Base-by-base conservation (phyloP, 805 yeast genomes). In the Kuraishia molischiana region DNA sequence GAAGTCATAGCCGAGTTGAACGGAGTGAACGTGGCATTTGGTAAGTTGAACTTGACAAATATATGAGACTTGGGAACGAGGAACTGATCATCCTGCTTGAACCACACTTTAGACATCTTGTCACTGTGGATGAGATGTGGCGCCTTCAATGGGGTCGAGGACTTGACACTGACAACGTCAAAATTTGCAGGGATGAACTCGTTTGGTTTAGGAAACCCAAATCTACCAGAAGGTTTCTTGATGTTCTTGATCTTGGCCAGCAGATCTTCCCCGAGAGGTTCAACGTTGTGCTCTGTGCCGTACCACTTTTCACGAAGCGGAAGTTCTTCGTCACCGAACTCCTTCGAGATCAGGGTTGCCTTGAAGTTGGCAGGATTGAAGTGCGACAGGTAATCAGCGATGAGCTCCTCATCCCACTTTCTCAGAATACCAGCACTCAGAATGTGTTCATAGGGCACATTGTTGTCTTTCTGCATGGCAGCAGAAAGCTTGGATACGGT, bases 51-150 rank as follows among this genome's bases (percentile, higher is more conserved):
- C 30, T 72, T 65, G 38, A 85, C 54, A 29, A 74, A 72, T 22
- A 87, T 73, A 35, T 74, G 66, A 1, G 92, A 92, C 60, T 89
- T 84, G 36, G 97, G 98, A 14, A 85, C 83, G 66, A 82, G 76
- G 53, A 90, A 84, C 36, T 79, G 76, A 47, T 90, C 95, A 61
- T 90, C 95, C 48, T 81, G 81, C 55, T 90, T 90, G 56, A 67
- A 85, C 97, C 97, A 90, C 28, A 85, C 61, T 47, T 77, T 79
- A 29, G 67, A 58, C 35, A 66, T 66, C 11, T 68, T 58, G 34
- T 69, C 66, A 34, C 71, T 66, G 41, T 69, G 59, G 39, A 92
- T 59, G 30, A 86, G 62, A 28, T 64, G 63, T 1, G 97, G 96
- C 42, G 72, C 73, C 21, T 66, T 66, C 34, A 63, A 49, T 3